A percentile compares a stretch with the other conserved stretches of the same genome.
These are phyloP conservation scores for Verticillium tricorpus DNA, from an alignment of 2,329 filamentous ascomycete genomes.

Conservation along the genomic window DNA sequence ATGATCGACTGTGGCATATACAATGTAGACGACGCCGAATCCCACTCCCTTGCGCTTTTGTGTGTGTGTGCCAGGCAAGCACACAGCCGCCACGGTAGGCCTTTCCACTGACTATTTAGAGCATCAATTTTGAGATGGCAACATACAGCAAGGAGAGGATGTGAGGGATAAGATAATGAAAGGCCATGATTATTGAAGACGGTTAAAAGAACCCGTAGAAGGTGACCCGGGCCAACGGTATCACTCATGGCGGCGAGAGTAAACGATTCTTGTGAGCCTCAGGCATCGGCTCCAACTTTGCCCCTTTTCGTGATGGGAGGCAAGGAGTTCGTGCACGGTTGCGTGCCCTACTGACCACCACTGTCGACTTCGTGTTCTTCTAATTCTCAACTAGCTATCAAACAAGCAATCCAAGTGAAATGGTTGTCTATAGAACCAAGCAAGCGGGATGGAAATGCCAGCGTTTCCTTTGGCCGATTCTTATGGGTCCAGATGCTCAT, in stretches of 20 bases:
- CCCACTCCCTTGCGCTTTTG: conserved; percentile 43
- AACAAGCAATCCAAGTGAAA: too few relatives aligned
- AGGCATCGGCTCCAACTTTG: too few relatives aligned
- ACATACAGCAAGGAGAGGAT: conserved; percentile 44
- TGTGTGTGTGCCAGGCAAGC: conserved; percentile 45
- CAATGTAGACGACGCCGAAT: conserved; percentile 42
- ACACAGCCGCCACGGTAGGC: conserved; percentile 48
- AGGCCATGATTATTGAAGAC: conserved; percentile 53
- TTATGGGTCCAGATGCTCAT: too few relatives aligned
- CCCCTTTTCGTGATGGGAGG: too few relatives aligned
- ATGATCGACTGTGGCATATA: conserved; percentile 47
- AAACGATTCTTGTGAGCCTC: conserved; percentile 40
- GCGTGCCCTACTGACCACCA: too few relatives aligned
- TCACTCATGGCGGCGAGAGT: conserved; percentile 48
- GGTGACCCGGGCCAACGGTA: conserved; percentile 48
- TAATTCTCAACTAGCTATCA: too few relatives aligned
- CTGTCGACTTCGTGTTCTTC: too few relatives aligned
- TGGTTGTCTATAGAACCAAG: too few relatives aligned
- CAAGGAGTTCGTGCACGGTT: too few relatives aligned
- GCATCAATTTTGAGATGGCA: conserved; percentile 47
- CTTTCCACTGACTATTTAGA: conserved; percentile 63
- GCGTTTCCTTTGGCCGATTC: too few relatives aligned
- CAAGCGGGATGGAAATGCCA: too few relatives aligned
- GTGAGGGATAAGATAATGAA: conserved; percentile 53
- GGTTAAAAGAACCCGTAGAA: conserved; percentile 50